Evolutionary conservation across 208 protist genomes (phyloP).

Genomic region (Acanthamoeba rhysodes): DNA sequence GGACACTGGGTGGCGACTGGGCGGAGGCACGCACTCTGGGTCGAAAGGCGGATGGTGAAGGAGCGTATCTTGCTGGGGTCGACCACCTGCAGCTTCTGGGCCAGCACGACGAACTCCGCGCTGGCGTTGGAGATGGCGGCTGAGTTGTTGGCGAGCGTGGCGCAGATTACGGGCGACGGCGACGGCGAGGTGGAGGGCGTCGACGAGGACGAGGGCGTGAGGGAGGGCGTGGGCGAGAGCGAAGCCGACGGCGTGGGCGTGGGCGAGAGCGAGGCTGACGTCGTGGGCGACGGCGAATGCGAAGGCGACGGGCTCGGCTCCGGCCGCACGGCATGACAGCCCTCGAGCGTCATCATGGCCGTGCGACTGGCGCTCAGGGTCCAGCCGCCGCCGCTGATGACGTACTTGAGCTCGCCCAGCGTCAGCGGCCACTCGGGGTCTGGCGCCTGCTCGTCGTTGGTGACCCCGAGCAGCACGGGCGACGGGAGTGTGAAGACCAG

Average conservation of each 20-base stretch:
- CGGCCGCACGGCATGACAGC: neutral
- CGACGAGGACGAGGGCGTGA: neutral
- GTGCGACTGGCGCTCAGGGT: neutral
- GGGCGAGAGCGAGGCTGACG: neutral
- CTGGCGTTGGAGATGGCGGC: neutral
- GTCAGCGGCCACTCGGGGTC: neutral
- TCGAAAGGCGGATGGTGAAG: neutral
- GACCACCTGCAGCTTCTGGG: neutral
- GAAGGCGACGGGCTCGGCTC: neutral
- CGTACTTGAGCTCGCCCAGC: neutral
- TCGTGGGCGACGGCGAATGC: neutral
- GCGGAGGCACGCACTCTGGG: neutral
- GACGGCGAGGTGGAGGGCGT: neutral
- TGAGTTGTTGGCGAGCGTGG: neutral
- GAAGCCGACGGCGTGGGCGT: neutral
- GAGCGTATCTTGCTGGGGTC: neutral
- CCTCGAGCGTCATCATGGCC: neutral
- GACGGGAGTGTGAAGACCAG: neutral
- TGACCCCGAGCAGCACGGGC: neutral
- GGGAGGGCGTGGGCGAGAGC: neutral
- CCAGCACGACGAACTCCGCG: neutral
- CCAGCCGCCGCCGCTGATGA: neutral
- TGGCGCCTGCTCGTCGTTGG: neutral
- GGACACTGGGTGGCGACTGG: no score
- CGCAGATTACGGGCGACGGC: neutral